These are phyloP conservation scores for Amoeboaphelidium protococcarum DNA, from an alignment of 371 early-diverging fungal species.

Conservation along the genomic window DNA sequence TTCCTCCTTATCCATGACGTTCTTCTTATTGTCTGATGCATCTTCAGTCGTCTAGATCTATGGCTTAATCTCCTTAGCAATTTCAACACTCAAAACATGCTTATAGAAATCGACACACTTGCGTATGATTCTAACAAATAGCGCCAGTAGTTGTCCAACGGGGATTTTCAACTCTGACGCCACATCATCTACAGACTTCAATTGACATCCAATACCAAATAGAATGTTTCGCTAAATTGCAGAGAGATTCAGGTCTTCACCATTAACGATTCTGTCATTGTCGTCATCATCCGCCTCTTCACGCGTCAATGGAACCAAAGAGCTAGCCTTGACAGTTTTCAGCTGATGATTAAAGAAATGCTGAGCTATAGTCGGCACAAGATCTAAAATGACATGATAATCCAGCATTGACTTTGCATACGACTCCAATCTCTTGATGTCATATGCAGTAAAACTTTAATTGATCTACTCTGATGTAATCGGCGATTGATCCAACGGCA, in stretches of 20 bases:
- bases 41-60: slow-evolving; percentile 7
- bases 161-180: slow-evolving; percentile 60
- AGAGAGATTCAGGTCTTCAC: slow-evolving; percentile 27
- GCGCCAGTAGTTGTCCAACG: slow-evolving; percentile 56
- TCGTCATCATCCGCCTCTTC: slow-evolving; percentile 1
- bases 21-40: slow-evolving; percentile 4
- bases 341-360: slow-evolving; percentile 36
- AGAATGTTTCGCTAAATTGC: slow-evolving; percentile 65
- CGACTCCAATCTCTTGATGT: slow-evolving; percentile 76
- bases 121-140: slow-evolving; percentile 68
- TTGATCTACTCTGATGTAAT: too few relatives aligned
- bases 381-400: slow-evolving; percentile 81
- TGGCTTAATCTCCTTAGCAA: slow-evolving; percentile 4
- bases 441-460: slow-evolving; percentile 45
- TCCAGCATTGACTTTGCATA: slow-evolving; percentile 82
- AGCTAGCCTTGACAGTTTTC: slow-evolving; percentile 4
- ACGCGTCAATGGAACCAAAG: neutral
- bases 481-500: neutral
- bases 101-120: slow-evolving; percentile 38
- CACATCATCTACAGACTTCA: slow-evolving; percentile 57
- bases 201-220: slow-evolving; percentile 67
- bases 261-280: neutral
- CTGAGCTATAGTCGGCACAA: slow-evolving; percentile 52
- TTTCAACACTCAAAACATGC: slow-evolving; percentile 20
- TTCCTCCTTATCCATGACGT: slow-evolving; percentile 7